Evolutionary conservation across 345 rosid species (phyloP).

Genomic region (Triadica sebifera): DNA sequence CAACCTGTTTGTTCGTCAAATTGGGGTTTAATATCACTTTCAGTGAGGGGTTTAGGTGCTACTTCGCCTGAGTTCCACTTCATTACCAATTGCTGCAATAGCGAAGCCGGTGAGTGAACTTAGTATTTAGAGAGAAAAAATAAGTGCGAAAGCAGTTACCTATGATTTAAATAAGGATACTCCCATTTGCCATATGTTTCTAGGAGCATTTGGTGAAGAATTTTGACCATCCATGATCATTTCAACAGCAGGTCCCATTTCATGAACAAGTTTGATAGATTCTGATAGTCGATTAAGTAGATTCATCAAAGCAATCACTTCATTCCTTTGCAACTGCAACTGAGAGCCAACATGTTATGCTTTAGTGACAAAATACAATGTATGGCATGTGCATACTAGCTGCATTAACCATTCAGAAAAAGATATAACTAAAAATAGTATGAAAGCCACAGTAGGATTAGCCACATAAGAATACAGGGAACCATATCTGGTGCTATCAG

Average conservation of each 20-base stretch:
- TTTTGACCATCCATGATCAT: slow-evolving; percentile 26
- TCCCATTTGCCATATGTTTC: slow-evolving; percentile 34
- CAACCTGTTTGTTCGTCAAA: too few relatives aligned
- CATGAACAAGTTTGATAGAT: slow-evolving; percentile 58
- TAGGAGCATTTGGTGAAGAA: slow-evolving; percentile 13
- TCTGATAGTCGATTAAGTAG: slow-evolving; percentile 67
- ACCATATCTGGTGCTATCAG: neutral
- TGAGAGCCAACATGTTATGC: slow-evolving; percentile 24
- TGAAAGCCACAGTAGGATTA: neutral
- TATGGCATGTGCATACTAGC: neutral
- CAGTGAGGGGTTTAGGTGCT: too few relatives aligned
- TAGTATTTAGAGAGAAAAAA: neutral
- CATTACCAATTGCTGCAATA: slow-evolving; percentile 9
- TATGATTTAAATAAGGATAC: slow-evolving; percentile 28
- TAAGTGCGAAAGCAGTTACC: slow-evolving; percentile 9
- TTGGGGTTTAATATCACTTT: too few relatives aligned
- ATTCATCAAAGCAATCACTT: slow-evolving; percentile 77
- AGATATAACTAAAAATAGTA: neutral
- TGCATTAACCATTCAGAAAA: neutral
- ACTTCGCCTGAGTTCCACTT: too few relatives aligned
- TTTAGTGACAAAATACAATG: neutral
- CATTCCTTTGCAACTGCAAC: slow-evolving; percentile 71
- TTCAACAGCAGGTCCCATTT: slow-evolving; percentile 52
- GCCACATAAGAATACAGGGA: neutral
- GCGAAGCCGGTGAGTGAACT: neutral